Evolutionary conservation across 768 basidiomycete genomes (phyloP).

Genomic region (Mycena metata): DNA sequence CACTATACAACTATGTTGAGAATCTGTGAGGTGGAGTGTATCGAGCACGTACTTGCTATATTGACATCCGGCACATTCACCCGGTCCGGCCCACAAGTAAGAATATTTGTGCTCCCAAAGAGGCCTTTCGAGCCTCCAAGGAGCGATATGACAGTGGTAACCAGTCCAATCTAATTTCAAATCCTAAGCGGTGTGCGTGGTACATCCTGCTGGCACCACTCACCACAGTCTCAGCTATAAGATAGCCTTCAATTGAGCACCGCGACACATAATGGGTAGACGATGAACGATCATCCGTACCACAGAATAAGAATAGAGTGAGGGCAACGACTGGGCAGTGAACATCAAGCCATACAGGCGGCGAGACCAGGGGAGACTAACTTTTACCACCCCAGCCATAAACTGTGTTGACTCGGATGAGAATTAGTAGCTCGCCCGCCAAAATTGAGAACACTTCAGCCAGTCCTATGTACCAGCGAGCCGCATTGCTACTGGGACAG

Average conservation of each 20-base stretch:
- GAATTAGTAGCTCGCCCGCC: constrained; percentile 12
- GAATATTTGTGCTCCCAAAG: constrained; percentile 8
- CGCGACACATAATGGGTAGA: constrained; percentile 1
- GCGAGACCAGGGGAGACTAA: background rate
- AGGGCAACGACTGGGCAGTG: constrained; percentile 2
- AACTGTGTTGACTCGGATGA: constrained; percentile 15
- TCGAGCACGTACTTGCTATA: constrained; percentile 6
- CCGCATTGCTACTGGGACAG: background rate
- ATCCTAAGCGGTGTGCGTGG: background rate
- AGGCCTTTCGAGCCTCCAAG: constrained; percentile 6
- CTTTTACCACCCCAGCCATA: constrained; percentile 16
- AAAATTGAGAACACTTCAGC: constrained; percentile 15
- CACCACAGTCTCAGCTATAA: constrained; percentile 14
- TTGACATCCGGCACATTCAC: constrained; percentile 15
- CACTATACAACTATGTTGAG: background rate
- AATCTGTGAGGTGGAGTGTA: background rate
- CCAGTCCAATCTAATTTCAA: constrained; percentile 9
- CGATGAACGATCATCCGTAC: background rate
- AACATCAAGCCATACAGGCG: background rate
- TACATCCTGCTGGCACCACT: background rate
- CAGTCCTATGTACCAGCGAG: constrained; percentile 17
- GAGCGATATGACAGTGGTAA: constrained; percentile 11
- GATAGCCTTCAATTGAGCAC: background rate
- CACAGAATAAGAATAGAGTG: constrained; percentile 14
- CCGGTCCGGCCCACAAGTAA: background rate